Base-by-base conservation (phyloP, 306 rosid genomes). In the Dalbergia oliveri region DNA sequence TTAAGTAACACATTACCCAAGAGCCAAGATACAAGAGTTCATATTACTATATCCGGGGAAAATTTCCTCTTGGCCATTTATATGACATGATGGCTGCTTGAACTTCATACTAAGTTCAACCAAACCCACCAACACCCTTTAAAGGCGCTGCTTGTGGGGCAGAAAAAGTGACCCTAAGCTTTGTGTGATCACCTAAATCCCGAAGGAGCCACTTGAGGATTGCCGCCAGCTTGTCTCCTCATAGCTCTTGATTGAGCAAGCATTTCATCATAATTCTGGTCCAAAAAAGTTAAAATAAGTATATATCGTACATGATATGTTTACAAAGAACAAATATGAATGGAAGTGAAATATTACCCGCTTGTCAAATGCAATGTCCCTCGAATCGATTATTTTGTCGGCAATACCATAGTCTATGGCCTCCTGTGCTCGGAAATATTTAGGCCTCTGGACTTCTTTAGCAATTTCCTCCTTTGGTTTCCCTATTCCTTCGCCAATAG, bases 371-470 rank as follows among this genome's bases (percentile, higher is more conserved):
- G 89, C 79, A 11, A 5, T 0, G 71, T 89, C 97, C 34, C 61
- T 76, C 0, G 88, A 78, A 60, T 78, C 73, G 26, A 93, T 79
- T 69, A 89, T 89, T 88, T 81, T 96, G 93, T 96, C 99, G 3
- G 89, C 97, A 75, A 96, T 19, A 13, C 99, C 98, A 1, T 90
- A 96, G 15, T 88, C 97, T 76, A 96, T 86, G 59, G 98, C 97
- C 33, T 89, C 94, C 86, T 91, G 93, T 45, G 93, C 87, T 87
- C 59, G 87, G 9, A 93, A 77, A 83, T 82, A 91, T 75, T 84
- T 91, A 11, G 93, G 83, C 79, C 91, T 77, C 84, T 86, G 94
- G 82, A 91, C 21, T 8, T 96, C 99, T 80, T 89, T 87, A 18
- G 86, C 19, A 65, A 96, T 77, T 83, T 93, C 99, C 86, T 93